These are phyloP conservation scores for Scheffersomyces amazonensis DNA, from an alignment of 805 yeast species.

Conservation along the genomic window DNA sequence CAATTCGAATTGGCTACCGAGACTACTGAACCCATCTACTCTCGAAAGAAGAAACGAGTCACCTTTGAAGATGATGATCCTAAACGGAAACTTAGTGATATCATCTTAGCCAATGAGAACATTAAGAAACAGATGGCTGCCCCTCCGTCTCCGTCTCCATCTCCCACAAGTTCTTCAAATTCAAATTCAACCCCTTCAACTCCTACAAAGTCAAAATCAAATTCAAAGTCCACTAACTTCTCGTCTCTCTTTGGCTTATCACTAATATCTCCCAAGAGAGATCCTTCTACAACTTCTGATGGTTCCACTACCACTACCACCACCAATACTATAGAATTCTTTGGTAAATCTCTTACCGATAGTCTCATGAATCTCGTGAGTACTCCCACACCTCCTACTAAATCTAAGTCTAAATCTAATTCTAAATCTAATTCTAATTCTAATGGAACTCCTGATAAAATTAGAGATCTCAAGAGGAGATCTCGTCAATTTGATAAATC, in stretches of 20 bases:
- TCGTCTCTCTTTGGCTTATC: neutral
- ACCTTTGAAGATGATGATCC: constrained; percentile 9
- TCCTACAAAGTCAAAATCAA: neutral
- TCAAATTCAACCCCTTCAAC: constrained; percentile 1
- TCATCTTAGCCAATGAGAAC: constrained; percentile 3
- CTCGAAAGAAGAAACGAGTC: constrained; percentile 3
- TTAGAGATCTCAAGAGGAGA: constrained; percentile 7
- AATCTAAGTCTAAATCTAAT: too few relatives aligned
- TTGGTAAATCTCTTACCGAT: constrained; percentile 28
- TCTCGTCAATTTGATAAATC: too few relatives aligned
- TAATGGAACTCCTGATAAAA: constrained; percentile 12
- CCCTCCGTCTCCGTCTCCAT: neutral
- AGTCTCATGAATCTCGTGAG: constrained; percentile 14
- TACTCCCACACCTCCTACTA: constrained; percentile 2
- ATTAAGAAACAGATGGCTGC: neutral
- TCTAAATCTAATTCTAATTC: too few relatives aligned
- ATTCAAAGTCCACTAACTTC: too few relatives aligned
- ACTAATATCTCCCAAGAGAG: neutral
- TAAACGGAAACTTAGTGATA: constrained; percentile 7
- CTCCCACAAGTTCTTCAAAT: neutral
- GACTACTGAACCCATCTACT: constrained; percentile 31
- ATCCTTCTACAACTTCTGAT: neutral
- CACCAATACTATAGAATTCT: neutral
- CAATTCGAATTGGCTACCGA: constrained; percentile 19
- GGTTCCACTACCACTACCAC: neutral